Evolutionary conservation across 108 stramenopile genomes (phyloP).

Genomic region (Fragilaria radians): DNA sequence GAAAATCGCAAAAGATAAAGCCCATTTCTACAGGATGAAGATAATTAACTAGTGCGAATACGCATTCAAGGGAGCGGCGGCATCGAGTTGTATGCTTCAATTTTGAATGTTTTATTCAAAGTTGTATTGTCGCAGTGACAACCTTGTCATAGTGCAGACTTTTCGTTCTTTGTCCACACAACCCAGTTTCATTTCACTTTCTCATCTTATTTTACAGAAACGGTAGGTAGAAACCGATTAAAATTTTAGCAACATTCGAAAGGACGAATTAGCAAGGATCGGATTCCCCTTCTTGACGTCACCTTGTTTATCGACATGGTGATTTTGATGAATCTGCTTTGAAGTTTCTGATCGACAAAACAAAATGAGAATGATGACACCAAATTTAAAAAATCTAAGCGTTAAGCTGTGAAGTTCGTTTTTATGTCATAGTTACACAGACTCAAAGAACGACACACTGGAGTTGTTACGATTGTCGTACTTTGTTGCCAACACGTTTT

Average conservation of each 20-base stretch:
- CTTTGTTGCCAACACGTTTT: not conserved
- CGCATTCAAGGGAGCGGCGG: not conserved
- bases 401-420: conserved; percentile 27
- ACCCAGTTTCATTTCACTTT: not conserved
- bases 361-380: conserved; percentile 26
- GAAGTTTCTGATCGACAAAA: conserved; percentile 36
- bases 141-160: not conserved
- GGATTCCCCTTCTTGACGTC: conserved; percentile 64
- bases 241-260: conserved; percentile 13
- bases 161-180: not conserved
- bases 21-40: not conserved
- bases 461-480: not conserved
- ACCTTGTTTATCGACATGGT: conserved; percentile 22
- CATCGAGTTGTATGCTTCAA: not conserved
- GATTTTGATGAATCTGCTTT: conserved; percentile 36
- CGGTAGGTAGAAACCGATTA: not conserved
- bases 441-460: conserved; percentile 14
- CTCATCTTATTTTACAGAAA: not conserved
- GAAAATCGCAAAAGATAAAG: not conserved
- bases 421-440: conserved; percentile 57
- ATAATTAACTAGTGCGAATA: not conserved
- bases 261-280: conserved; percentile 37
- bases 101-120: not conserved
- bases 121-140: not conserved
- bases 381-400: conserved; percentile 8